Conservation (phyloP, 306 rosid species). For the Hippophae gyantsensis region DNA sequence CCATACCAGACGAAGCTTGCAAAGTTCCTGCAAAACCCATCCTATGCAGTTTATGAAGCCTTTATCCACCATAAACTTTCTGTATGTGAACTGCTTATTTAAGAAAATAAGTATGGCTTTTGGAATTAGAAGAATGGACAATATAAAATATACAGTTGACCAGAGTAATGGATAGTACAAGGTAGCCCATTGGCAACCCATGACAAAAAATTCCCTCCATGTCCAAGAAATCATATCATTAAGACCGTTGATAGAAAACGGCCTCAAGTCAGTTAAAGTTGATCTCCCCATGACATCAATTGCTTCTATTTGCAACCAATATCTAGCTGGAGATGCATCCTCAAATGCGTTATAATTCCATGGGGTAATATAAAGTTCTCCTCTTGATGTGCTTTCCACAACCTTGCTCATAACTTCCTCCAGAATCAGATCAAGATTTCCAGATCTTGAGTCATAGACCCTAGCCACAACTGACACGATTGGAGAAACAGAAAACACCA, state of each 20-base stretch:
- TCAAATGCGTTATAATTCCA: slow-evolving; percentile 90
- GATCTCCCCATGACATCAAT: slow-evolving; percentile 50
- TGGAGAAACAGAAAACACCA: slow-evolving; percentile 68
- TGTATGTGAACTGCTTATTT: slow-evolving; percentile 48
- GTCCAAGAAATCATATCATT: slow-evolving; percentile 61
- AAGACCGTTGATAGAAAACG: slow-evolving; percentile 78
- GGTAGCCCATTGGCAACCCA: slow-evolving; percentile 87
- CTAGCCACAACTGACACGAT: slow-evolving; percentile 52
- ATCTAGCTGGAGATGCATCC: slow-evolving; percentile 67
- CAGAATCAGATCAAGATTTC: slow-evolving; percentile 42
- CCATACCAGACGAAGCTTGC: slow-evolving; percentile 49
- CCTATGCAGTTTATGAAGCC: slow-evolving; percentile 37
- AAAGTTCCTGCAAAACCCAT: slow-evolving; percentile 72
- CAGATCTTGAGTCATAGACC: slow-evolving; percentile 58
- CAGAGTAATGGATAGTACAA: slow-evolving; percentile 67
- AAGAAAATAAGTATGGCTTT: slow-evolving; percentile 48
- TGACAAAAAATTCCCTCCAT: slow-evolving; percentile 79
- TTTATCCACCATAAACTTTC: slow-evolving; percentile 38
- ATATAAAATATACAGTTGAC: slow-evolving; percentile 38
- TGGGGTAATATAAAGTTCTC: slow-evolving; percentile 59
- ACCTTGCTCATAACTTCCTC: slow-evolving; percentile 49
- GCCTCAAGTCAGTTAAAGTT: slow-evolving; percentile 64
- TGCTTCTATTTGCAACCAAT: slow-evolving; percentile 83
- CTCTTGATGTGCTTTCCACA: slow-evolving; percentile 44
- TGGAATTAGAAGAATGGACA: slow-evolving; percentile 65